Base-by-base conservation (phyloP, 441 rosid genomes). In the Theobroma grandiflorum region DNA sequence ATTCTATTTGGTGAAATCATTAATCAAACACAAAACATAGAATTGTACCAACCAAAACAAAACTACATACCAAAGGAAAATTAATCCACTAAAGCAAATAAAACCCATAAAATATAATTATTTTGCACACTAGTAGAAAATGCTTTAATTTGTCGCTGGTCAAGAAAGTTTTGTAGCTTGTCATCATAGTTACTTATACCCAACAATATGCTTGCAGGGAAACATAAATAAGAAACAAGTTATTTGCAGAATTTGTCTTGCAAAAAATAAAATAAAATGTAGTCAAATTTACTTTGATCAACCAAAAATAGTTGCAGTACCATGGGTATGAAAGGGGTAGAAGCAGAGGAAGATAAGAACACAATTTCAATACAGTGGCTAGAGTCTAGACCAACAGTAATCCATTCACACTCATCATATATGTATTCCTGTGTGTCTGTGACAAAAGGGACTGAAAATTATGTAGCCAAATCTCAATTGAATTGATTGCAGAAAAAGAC, bases 401-500 rank as follows among this genome's bases (percentile, higher is more conserved):
- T 70, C 42, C 40, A 35, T 68, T 68, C 52, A 43, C 16, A 71
- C n/a, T 15, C 43, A 18, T 71, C 43, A 50, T 50, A 16, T 71
- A 50, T 33, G 12, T 31, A 70, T 31, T 42, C 5, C 2, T 33
- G 31, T 22, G 16, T 22, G 6, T 45, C 55, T 47, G 58, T 14
- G 11, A 47, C 74, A 26, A 70, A 70, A 47, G 74, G 59, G 52
- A 49, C 43, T 33, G 8, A 71, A 71, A 26, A 35, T 55, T 50
- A 22, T 49, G 62, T 8, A 72, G 15, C 75, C 45, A 72, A 26
- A 72, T 49, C 75, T 49, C 75, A 70, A 70, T 71, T 71, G 8
- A 53, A 50, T 12, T 71, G 43, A 71, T 26, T 26, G 37, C 7
- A 59, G 7, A 59, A 16, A 59, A 26, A 26, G 65, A 59, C 38